Conservation (phyloP, 148 eudicot genomes). For the Rhododendron ovatum region DNA sequence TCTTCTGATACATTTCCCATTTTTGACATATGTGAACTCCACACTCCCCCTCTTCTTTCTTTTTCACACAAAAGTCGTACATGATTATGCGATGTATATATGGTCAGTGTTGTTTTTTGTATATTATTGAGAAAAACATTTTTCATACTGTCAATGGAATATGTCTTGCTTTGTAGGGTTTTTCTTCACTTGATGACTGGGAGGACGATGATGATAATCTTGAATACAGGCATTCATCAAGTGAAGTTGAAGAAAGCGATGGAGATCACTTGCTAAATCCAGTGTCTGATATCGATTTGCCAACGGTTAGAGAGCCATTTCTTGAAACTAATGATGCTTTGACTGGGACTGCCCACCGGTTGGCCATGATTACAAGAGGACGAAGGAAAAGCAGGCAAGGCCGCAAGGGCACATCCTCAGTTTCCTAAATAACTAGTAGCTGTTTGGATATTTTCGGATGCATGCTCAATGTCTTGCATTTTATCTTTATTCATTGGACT, state of each 20-base stretch:
- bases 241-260: conserved; percentile 84
- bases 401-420: not conserved
- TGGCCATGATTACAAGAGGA: conserved; percentile 51
- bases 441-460: not conserved
- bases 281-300: conserved; percentile 71
- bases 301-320: conserved; percentile 40
- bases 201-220: conserved; percentile 33
- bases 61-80: not conserved
- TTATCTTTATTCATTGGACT: not conserved
- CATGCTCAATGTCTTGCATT: not conserved
- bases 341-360: conserved; percentile 54
- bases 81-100: not conserved
- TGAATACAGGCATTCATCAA: conserved; percentile 48
- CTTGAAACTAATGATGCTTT: conserved; percentile 54
- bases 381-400: conserved; percentile 55
- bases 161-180: conserved; percentile 31
- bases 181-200: conserved; percentile 61
- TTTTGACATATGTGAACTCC: not conserved
- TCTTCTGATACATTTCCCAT: not conserved
- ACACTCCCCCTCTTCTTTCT: not conserved
- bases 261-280: conserved; percentile 70
- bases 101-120: not conserved
- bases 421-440: not conserved
- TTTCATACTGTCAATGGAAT: not conserved
- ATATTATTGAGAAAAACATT: not conserved